Base-by-base conservation (phyloP, 1,139 yeast genomes). In the Zygoascus hellenicus region DNA sequence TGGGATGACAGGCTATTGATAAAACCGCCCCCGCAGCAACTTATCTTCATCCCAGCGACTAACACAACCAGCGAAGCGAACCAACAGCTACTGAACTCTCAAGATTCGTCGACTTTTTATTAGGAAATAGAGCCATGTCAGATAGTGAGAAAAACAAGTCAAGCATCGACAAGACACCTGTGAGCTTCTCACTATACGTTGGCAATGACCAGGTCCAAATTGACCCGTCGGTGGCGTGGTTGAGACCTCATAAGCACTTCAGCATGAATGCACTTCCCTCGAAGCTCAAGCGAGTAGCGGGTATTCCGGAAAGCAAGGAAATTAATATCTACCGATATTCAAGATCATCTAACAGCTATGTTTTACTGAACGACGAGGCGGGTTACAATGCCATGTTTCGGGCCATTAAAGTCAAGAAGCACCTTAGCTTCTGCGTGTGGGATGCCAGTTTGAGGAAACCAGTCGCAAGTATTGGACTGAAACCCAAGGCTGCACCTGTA, bases 301-400 rank as follows among this genome's bases (percentile, higher is more conserved):
- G 43, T n/a, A 17, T 46, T 26, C 40, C 40, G 5, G 35, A 19
- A 2, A 15, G 17, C 19, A n/a, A 5, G 5, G 29, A 22, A 10
- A 40, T 39, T 2, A 33, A 28, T 32, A 45, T 59, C 15, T 50
- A 48, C 30, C 52, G 63, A 17, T 56, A 55, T 47, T 59, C 63
- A 39, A 58, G 54, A 49, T 51, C 57, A 7, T 64, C 65, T 44
- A 69, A 69, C 51, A 59, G 63, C 15, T 77, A 65, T 54, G 73
- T 76, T 4, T 54, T 64, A 9, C 66, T 78, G 57, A 70, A 68
- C 35, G 46, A 66, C 3, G 56, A 50, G 2, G 65, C 66, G 10
- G 81, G 77, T 53, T 78, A 74, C 58, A 70, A 65, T 53, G 65
- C 74, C 13, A 63, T 78, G 50, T 58, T 61, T 31, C 68, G 82